These are phyloP conservation scores for Takakia lepidozioides DNA, from an alignment of 225 moss, liverwort and hornwort genomes.

Conservation along the genomic window DNA sequence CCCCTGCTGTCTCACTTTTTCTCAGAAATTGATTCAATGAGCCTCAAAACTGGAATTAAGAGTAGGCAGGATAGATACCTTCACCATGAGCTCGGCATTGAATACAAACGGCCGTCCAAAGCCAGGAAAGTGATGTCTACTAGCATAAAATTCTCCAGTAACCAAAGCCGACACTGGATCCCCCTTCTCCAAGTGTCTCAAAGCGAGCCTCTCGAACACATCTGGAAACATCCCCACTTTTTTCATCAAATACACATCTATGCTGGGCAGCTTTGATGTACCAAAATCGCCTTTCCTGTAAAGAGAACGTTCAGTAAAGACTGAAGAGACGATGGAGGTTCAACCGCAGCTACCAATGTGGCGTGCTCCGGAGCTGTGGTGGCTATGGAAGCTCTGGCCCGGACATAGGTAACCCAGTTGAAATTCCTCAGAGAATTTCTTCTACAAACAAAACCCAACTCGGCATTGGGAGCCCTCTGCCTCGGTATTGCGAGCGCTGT, in stretches of 20 bases:
- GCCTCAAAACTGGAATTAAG: too few species aligned
- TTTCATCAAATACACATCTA: constrained; percentile 87
- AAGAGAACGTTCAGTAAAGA: constrained; percentile 49
- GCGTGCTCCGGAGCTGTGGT: constrained; percentile 37
- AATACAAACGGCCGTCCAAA: constrained; percentile 94
- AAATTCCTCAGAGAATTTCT: too few species aligned
- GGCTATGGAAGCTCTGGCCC: constrained; percentile 14
- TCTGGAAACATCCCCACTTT: constrained; percentile 91
- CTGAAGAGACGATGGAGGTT: constrained; percentile 50
- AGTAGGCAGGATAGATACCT: constrained; percentile 19
- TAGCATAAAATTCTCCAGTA: constrained; percentile 82
- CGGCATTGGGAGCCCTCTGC: too few species aligned
- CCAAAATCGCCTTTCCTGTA: constrained; percentile 49
- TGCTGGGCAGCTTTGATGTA: constrained; percentile 30
- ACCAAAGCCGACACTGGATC: constrained; percentile 81
- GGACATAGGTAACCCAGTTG: too few species aligned
- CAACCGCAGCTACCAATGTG: constrained; percentile 59
- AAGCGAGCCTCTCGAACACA: constrained; percentile 78
- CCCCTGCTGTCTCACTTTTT: too few species aligned
- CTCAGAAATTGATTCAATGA: background rate
- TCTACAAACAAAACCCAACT: too few species aligned
- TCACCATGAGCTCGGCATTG: constrained; percentile 81
- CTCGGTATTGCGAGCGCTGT: too few species aligned
- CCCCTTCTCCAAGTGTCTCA: constrained; percentile 65
- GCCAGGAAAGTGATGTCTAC: constrained; percentile 85